Percentiles rank a stretch among this genome's conserved stretches.
phyloP scores from a whole-genome alignment of 2,329 filamentous ascomycete species.

The Alternaria longipes region DNA sequence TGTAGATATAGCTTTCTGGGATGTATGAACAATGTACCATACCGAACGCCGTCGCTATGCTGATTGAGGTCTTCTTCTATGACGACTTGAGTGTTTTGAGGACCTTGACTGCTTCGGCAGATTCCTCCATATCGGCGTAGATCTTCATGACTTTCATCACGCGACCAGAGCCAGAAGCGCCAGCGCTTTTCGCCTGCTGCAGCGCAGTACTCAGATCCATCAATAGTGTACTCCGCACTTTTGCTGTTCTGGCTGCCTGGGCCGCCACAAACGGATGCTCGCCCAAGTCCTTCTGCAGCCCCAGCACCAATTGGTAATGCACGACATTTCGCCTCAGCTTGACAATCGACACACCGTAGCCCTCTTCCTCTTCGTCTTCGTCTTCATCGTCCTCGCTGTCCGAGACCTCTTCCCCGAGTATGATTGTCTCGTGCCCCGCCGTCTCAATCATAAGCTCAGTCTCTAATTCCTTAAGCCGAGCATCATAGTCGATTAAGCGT shows the following conservation, averaged over 20 bases:
- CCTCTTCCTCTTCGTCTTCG: conserved; percentile 37
- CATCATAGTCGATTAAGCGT: conserved; percentile 72
- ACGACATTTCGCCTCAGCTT: conserved; percentile 65
- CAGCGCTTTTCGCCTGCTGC: conserved; percentile 62
- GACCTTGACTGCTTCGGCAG: conserved; percentile 66
- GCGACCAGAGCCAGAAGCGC: conserved; percentile 51
- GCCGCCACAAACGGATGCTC: conserved; percentile 70
- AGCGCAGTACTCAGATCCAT: conserved; percentile 71
- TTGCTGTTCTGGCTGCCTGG: conserved; percentile 65
- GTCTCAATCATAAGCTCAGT: conserved; percentile 65
- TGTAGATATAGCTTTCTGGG: conserved; percentile 39
- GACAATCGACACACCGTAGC: conserved; percentile 44
- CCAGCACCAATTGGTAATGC: conserved; percentile 66
- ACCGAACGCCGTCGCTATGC: conserved; percentile 60
- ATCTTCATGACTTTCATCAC: conserved; percentile 66
- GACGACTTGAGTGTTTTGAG: conserved; percentile 54
- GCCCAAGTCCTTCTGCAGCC: conserved; percentile 62
- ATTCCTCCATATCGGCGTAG: conserved; percentile 69
- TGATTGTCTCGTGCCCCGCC: conserved; percentile 26
- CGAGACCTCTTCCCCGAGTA: conserved; percentile 20
- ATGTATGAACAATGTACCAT: conserved; percentile 49
- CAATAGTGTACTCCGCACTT: conserved; percentile 69
- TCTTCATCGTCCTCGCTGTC: conserved; percentile 42
- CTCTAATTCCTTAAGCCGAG: conserved; percentile 70
- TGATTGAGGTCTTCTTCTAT: conserved; percentile 28